Evolutionary conservation across 257 asterid species (phyloP), one percentile per base, ranked within the genome.

Genomic region (Solanum pimpinellifolium): DNA sequence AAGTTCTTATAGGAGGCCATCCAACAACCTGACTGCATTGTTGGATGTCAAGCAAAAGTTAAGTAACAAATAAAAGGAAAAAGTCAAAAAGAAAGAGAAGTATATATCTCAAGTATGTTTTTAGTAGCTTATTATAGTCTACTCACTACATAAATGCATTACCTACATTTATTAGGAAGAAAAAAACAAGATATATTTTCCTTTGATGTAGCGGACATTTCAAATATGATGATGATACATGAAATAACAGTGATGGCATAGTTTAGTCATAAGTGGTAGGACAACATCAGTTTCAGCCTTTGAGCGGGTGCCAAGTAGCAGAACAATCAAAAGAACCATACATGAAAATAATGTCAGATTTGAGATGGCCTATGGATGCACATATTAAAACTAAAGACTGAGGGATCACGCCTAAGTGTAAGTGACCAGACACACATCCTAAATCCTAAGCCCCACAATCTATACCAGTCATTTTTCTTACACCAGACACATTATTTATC

Each of bases 21-120:
- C 93, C 94, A 68, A 92, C 93, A 78, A 92, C 92, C 91, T 91
- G 93, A 76, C 94, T 92, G 92, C 91, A 87, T 70, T 59, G 56
- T 44, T 25, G 52, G 21, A 85, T 49, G 84, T 59, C 59, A 89
- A 41, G 49, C 39, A 72, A 68, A 88, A 85, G 72, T 56, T 68
- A 52, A 35, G 11, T 18, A 47, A 52, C 18, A 21, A 9, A 18
- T 11, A 27, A 49, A 44, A 33, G 31, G 2, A 37, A 82, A 46
- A 7, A 77, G 21, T 72, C 18, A 27, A 60, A n/a, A 49, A 87
- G 46, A 82, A 77, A 60, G 31, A 78, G 20, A 49, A 29, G 12
- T 27, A 80, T 5, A 25, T 44, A 44, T 78, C 42, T 47, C 25
- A 47, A 80, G 44, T 47, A 29, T 47, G 46, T 49, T 75, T 49